These are phyloP conservation scores for Beauveria bassiana DNA, from an alignment of 2,329 filamentous ascomycete genomes.

Conservation along the genomic window DNA sequence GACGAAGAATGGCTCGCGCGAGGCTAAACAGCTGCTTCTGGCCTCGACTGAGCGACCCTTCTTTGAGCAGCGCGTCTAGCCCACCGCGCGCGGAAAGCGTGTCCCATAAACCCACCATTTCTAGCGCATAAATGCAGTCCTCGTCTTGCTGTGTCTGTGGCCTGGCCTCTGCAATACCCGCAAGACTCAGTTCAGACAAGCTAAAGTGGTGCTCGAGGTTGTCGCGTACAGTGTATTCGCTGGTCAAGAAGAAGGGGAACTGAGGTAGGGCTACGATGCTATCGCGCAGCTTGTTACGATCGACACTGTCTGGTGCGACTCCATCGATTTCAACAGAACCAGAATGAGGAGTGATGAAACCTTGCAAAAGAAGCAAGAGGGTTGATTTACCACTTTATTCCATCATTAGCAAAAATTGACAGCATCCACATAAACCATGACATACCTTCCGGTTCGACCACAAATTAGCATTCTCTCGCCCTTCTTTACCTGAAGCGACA, in stretches of 20 bases:
- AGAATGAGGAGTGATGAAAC: background rate
- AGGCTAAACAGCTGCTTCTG: slow-evolving; percentile 13
- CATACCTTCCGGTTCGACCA: slow-evolving; percentile 6
- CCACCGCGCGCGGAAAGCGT: background rate
- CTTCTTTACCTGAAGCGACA: background rate
- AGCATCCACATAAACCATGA: background rate
- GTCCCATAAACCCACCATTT: slow-evolving; percentile 6
- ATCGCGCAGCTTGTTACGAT: background rate
- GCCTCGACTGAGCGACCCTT: slow-evolving; percentile 8
- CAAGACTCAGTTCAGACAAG: background rate
- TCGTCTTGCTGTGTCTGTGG: background rate
- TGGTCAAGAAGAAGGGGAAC: slow-evolving; percentile 2
- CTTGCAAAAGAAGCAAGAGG: background rate
- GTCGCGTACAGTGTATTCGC: slow-evolving; percentile 3
- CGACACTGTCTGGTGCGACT: background rate
- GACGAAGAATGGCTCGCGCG: slow-evolving; percentile 9
- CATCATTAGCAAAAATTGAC: background rate
- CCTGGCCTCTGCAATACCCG: background rate
- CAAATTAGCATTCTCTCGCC: background rate
- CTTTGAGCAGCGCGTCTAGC: slow-evolving; percentile 2
- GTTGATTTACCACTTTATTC: background rate
- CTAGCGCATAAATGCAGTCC: slow-evolving; percentile 2
- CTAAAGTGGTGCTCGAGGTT: slow-evolving; percentile 6
- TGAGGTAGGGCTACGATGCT: background rate
- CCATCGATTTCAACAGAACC: background rate